A percentile compares a stretch with the other conserved stretches of the same genome.
phyloP scores from a whole-genome alignment of 2,329 filamentous ascomycete genomes.

The Coccinonectria pachysandricola region DNA sequence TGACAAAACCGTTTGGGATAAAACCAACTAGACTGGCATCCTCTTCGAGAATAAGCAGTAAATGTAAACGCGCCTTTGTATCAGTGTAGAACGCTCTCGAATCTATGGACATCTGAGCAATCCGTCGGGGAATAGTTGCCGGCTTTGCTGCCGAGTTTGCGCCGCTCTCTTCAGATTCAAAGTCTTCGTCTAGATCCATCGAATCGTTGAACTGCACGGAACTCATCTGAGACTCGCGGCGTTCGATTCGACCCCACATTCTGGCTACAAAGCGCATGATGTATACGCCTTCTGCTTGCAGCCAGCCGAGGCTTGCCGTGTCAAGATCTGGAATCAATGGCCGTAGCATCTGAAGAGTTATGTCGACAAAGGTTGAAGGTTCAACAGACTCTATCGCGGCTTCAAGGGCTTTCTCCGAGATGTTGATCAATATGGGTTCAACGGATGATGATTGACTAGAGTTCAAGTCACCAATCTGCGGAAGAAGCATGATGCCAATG shows the following conservation, averaged over 20 bases:
- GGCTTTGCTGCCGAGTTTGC: conserved; percentile 26
- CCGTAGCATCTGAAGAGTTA: conserved; percentile 34
- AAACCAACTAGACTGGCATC: conserved; percentile 36
- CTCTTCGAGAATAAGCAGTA: conserved; percentile 33
- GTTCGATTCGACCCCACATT: conserved; percentile 22
- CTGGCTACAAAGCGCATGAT: conserved; percentile 34
- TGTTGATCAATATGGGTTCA: conserved; percentile 30
- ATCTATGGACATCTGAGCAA: conserved; percentile 31
- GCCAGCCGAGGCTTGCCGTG: conserved; percentile 24
- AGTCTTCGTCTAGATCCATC: conserved; percentile 60
- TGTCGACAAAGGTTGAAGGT: conserved; percentile 33
- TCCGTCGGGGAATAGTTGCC: conserved; percentile 36
- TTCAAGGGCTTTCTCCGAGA: conserved; percentile 31
- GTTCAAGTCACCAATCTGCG: conserved; percentile 36
- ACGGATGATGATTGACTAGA: conserved; percentile 39
- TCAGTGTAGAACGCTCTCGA: conserved; percentile 37
- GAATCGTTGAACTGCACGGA: conserved; percentile 34
- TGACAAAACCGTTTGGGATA: conserved; percentile 40
- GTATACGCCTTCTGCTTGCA: conserved; percentile 29
- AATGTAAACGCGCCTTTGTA: conserved; percentile 33
- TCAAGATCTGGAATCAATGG: conserved; percentile 36
- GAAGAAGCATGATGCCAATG: conserved; percentile 34
- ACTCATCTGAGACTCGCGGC: conserved; percentile 12
- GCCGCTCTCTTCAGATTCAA: conserved; percentile 49
- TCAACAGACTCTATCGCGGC: conserved; percentile 34